Evolutionary conservation across 768 basidiomycete species (phyloP).

Genomic region (Suillus plorans): DNA sequence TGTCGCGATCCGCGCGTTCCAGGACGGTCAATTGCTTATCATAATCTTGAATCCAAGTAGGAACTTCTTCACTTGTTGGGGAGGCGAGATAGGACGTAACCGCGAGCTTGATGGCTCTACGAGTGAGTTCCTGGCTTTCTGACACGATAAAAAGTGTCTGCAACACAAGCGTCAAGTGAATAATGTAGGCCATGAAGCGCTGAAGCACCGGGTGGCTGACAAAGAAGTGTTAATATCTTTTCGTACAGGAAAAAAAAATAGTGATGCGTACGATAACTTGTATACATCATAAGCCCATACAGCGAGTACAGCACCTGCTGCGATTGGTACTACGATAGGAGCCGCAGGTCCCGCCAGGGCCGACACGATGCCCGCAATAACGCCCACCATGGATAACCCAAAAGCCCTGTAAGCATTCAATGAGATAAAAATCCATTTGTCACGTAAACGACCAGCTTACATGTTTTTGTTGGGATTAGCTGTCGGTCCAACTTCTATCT

Average conservation of each 20-base stretch:
- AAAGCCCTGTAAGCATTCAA: background rate
- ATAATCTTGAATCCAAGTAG: background rate
- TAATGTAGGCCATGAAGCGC: slow-evolving; percentile 25
- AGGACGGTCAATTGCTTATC: background rate
- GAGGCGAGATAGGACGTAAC: background rate
- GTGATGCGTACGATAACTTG: background rate
- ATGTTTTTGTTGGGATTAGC: no score
- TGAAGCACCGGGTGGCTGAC: slow-evolving; percentile 9
- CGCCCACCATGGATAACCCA: background rate
- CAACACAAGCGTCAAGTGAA: slow-evolving; percentile 25
- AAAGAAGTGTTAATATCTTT: background rate
- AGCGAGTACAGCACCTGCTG: background rate
- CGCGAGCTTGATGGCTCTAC: background rate
- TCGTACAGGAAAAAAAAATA: background rate
- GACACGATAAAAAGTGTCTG: slow-evolving; percentile 16
- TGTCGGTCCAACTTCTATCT: no score
- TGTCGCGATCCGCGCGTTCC: background rate
- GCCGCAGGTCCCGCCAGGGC: background rate
- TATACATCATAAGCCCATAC: slow-evolving; percentile 1
- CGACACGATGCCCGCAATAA: background rate
- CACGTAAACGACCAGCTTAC: no score
- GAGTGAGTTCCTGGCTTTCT: background rate
- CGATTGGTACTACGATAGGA: slow-evolving; percentile 3
- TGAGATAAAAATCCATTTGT: background rate
- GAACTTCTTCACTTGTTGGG: background rate